These are phyloP conservation scores for Phytophthora rubi DNA, from an alignment of 352 stramenopile genomes.

Conservation along the genomic window DNA sequence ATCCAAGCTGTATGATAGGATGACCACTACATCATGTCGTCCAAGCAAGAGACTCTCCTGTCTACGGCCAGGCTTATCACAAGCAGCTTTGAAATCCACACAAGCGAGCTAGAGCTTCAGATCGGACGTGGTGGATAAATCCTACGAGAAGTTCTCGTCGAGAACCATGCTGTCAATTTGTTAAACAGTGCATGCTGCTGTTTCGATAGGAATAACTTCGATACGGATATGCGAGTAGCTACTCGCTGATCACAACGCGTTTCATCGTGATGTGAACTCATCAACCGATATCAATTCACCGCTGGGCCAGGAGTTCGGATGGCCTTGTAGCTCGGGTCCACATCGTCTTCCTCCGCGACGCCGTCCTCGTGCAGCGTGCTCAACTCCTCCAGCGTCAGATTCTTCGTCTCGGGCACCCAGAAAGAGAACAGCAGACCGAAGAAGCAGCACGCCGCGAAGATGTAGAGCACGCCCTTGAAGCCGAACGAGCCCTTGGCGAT, in stretches of 20 bases:
- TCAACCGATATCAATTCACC: not conserved
- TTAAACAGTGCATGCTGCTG: not conserved
- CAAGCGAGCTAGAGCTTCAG: no score
- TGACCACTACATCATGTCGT: no score
- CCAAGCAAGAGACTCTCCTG: no score
- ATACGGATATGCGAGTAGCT: not conserved
- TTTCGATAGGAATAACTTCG: not conserved
- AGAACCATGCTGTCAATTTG: no score
- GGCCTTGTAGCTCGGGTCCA: constrained; percentile 23
- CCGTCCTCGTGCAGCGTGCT: constrained; percentile 23
- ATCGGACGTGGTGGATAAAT: no score
- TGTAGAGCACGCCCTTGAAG: constrained; percentile 55
- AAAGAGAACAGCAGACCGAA: constrained; percentile 55
- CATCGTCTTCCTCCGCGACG: constrained; percentile 11
- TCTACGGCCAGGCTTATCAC: no score
- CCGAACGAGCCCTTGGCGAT: constrained; percentile 51
- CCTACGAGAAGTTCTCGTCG: no score
- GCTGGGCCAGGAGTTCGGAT: constrained; percentile 12
- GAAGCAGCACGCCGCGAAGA: constrained; percentile 57
- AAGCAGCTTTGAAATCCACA: no score
- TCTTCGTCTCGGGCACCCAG: constrained; percentile 62
- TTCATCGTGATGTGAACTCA: not conserved
- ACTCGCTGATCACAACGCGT: not conserved
- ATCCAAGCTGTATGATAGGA: no score
- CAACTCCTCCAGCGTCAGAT: constrained; percentile 56